Evolutionary conservation across 306 rosid genomes (phyloP).

Genomic region (Dalbergia cultrata): DNA sequence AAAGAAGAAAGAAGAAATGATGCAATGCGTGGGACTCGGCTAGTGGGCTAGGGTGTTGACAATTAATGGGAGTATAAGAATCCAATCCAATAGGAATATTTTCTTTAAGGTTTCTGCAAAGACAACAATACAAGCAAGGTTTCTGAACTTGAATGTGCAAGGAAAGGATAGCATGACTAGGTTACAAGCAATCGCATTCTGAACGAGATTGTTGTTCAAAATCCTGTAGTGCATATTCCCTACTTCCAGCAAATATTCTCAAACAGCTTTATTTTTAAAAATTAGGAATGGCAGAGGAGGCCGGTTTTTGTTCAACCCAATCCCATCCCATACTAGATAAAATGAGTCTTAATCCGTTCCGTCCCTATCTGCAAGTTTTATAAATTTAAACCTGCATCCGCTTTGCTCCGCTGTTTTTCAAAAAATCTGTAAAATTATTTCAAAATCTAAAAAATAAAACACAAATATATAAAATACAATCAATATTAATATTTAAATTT

Average conservation of each 20-base stretch:
- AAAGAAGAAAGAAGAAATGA: conserved; percentile 1
- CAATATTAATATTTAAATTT: no score
- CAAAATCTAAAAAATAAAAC: no score
- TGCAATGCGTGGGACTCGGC: conserved; percentile 25
- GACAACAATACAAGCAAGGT: neutral
- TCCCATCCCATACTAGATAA: no score
- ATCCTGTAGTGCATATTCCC: neutral
- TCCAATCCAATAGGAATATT: neutral
- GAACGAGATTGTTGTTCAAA: neutral
- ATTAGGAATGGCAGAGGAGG: no score
- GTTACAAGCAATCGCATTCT: neutral
- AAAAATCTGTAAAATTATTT: no score
- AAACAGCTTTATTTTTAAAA: no score
- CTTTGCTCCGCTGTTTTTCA: no score
- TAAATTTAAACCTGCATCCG: no score
- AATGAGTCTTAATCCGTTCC: no score
- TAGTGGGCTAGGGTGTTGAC: conserved; percentile 6
- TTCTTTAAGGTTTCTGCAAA: neutral
- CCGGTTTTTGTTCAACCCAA: no score
- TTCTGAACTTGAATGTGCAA: conserved; percentile 25
- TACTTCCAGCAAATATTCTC: neutral
- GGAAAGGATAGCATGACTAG: conserved; percentile 32
- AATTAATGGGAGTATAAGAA: neutral
- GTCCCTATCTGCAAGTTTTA: no score
- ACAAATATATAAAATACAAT: no score